Conservation (phyloP, 179 eudicot species). For the Patellifolia procumbens region DNA sequence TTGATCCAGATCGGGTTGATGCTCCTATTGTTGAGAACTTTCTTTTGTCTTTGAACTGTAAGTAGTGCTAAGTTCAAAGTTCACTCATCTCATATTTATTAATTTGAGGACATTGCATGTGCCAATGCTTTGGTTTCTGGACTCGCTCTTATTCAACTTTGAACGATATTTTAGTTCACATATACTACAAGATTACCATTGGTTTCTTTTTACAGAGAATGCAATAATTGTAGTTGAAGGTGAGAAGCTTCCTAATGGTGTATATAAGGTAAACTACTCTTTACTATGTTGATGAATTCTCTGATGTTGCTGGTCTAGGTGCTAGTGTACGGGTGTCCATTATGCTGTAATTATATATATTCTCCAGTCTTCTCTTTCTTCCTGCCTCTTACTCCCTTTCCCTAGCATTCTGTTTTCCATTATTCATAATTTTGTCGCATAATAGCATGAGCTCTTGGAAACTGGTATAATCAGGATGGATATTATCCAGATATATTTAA, state of each 20-base stretch:
- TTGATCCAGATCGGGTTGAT: background rate
- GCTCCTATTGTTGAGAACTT: background rate
- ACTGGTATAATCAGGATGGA: too few relatives aligned
- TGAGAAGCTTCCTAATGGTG: slow-evolving; percentile 73
- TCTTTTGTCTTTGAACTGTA: too few relatives aligned
- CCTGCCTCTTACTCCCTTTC: background rate
- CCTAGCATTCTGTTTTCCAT: background rate
- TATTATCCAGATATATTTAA: too few relatives aligned
- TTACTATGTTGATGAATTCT: background rate
- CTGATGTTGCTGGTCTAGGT: background rate
- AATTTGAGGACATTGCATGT: background rate
- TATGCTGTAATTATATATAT: background rate
- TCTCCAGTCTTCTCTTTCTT: background rate
- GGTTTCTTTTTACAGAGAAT: slow-evolving; percentile 87
- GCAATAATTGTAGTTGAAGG: slow-evolving; percentile 96
- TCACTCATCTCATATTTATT: background rate
- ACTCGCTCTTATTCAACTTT: background rate
- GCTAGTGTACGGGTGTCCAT: background rate
- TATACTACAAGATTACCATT: slow-evolving; percentile 73
- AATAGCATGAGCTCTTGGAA: too few relatives aligned
- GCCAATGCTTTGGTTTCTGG: background rate
- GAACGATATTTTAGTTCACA: slow-evolving; percentile 52
- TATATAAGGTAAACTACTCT: slow-evolving; percentile 61
- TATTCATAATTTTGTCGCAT: background rate
- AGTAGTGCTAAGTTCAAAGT: background rate